Conservation (phyloP, 257 asterid species). For the Cruciata laevipes region DNA sequence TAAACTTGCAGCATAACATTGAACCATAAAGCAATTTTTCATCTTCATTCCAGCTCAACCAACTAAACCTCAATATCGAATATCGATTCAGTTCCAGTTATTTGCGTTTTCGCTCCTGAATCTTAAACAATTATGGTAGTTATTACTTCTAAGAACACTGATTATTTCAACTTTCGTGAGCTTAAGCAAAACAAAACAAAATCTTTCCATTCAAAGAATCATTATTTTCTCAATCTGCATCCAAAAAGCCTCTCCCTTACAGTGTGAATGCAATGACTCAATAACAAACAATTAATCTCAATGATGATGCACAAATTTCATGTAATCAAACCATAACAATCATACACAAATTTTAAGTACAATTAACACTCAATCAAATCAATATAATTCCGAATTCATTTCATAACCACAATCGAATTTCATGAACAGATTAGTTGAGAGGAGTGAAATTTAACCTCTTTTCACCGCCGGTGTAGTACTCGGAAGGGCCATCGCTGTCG, state of each 20-base stretch:
- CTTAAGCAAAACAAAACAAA: too few relatives aligned
- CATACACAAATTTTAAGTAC: not conserved
- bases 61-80: not conserved
- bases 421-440: not conserved
- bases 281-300: not conserved
- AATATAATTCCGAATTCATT: not conserved
- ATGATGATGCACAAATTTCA: too few relatives aligned
- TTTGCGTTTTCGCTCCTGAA: not conserved
- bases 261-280: not conserved
- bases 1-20: not conserved
- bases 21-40: not conserved
- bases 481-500: conserved; percentile 80
- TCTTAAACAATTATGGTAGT: not conserved
- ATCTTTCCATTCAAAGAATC: not conserved
- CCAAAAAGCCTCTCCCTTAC: not conserved
- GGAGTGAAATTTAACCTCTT: conserved; percentile 48
- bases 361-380: not conserved
- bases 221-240: not conserved
- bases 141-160: not conserved
- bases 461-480: conserved; percentile 94
- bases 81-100: not conserved
- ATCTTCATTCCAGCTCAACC: not conserved
- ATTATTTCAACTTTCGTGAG: not conserved
- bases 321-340: not conserved
- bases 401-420: not conserved